Evolutionary conservation across 1,284 basidiomycete genomes (phyloP).

Genomic region (Sanghuangporus sanghuang): DNA sequence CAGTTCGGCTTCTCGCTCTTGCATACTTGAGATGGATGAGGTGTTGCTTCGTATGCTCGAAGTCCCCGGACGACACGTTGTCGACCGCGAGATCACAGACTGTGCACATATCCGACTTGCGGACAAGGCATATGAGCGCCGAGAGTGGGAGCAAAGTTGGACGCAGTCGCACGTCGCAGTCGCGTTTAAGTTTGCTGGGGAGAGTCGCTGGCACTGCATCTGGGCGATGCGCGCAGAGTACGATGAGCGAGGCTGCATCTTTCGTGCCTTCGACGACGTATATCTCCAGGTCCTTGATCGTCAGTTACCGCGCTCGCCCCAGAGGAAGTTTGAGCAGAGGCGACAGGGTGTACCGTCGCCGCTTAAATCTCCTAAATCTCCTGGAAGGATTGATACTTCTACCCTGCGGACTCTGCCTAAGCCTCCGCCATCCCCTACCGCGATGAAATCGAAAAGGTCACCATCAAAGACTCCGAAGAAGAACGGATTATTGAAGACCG

Average conservation of each 20-base stretch:
- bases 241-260: conserved; percentile 40
- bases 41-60: conserved; percentile 36
- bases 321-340: not conserved
- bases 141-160: conserved; percentile 36
- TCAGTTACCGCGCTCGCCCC: conserved; percentile 15
- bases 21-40: conserved; percentile 48
- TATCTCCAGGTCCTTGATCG: conserved; percentile 22
- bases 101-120: conserved; percentile 50
- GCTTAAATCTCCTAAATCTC: not conserved
- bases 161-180: conserved; percentile 51
- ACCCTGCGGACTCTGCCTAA: not conserved
- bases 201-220: conserved; percentile 52
- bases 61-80: conserved; percentile 30
- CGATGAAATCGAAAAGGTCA: not conserved
- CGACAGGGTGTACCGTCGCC: not conserved
- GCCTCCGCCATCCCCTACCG: not conserved
- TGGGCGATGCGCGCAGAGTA: conserved; percentile 55
- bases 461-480: conserved; percentile 4
- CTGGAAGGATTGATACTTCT: not conserved
- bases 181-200: conserved; percentile 41
- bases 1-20: not conserved
- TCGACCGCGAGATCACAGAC: conserved; percentile 42
- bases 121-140: conserved; percentile 50
- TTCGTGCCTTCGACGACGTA: conserved; percentile 60
- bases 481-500: not conserved